Base-by-base conservation (phyloP, 768 basidiomycete genomes). In the Pleurotus tuber-regium region DNA sequence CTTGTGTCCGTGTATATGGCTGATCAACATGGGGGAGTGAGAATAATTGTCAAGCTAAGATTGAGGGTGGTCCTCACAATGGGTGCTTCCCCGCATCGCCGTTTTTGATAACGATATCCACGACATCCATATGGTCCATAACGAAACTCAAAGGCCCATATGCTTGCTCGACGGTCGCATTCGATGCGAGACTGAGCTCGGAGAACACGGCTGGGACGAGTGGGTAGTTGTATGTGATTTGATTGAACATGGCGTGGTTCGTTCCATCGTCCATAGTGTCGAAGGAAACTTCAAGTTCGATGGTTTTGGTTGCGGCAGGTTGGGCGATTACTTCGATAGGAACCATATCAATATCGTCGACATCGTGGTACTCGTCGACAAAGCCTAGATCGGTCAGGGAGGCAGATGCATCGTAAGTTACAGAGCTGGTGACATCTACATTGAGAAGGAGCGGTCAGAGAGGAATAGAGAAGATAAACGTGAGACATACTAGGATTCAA, bases 1-100 rank as follows among this genome's bases (percentile, higher is more conserved):
- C 60, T 86, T 85, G 73, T 96, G 91, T 0, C 94, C 94, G 67
- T 96, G 93, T 50, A 95, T 66, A 66, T 97, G 93, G 82, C 92
- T 93, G 46, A 35, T 14, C n/a, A 19, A 53, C 50, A 14, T 24
- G 12, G 19, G 58, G 11, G 12, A 53, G 11, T 41, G 19, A 31
- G 43, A 46, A 55, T n/a, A n/a, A n/a, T n/a, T n/a, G n/a, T n/a
- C n/a, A n/a, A n/a, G n/a, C n/a, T n/a, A n/a, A n/a, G n/a, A n/a
- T n/a, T n/a, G 18, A 44, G n/a, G 47, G 30, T 14, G 10, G 10
- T 0, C 69, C 85, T 60, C 57, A 91, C 88, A 93, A 94, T 43
- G 92, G 92, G 66, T 94, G 92, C 57, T 85, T 84, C 7, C 86
- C 87, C 0, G 70, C 71, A 63, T 90, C 89, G 1, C 71, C 71